Conservation (phyloP, 257 asterid genomes). For the Knoxia roxburghii region DNA sequence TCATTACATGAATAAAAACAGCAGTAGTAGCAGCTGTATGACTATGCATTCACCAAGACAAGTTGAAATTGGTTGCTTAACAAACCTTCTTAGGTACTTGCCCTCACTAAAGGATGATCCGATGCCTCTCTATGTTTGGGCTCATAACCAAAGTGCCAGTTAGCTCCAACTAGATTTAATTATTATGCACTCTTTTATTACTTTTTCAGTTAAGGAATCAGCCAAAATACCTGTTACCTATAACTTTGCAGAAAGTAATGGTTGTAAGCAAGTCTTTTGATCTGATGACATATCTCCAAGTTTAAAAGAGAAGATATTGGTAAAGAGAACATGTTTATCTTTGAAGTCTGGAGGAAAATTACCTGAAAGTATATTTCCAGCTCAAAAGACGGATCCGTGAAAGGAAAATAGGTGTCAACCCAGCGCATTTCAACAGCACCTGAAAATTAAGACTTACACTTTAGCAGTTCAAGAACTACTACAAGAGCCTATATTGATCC, state of each 20-base stretch:
- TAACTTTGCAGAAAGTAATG: background rate
- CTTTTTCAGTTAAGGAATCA: background rate
- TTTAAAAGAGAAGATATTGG: background rate
- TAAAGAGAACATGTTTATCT: background rate
- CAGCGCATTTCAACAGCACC: conserved; percentile 97
- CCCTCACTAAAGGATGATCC: background rate
- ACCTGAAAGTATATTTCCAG: conserved; percentile 96
- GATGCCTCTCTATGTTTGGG: background rate
- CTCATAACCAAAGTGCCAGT: background rate
- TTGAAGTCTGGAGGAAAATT: conserved; percentile 8
- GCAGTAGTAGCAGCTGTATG: background rate
- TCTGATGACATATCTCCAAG: conserved; percentile 5
- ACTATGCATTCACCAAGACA: background rate
- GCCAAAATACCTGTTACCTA: background rate
- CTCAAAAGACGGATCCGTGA: conserved; percentile 90
- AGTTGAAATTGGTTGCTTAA: background rate
- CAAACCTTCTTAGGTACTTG: too few species aligned
- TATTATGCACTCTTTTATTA: background rate
- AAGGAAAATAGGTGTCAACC: conserved; percentile 95
- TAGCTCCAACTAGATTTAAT: background rate
- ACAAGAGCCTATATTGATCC: background rate
- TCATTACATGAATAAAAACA: background rate
- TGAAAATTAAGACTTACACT: conserved; percentile 22
- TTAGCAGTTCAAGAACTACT: background rate
- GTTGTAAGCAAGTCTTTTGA: background rate